Evolutionary conservation across 108 stramenopile genomes (phyloP).

Genomic region (Schizochytrium sp.): DNA sequence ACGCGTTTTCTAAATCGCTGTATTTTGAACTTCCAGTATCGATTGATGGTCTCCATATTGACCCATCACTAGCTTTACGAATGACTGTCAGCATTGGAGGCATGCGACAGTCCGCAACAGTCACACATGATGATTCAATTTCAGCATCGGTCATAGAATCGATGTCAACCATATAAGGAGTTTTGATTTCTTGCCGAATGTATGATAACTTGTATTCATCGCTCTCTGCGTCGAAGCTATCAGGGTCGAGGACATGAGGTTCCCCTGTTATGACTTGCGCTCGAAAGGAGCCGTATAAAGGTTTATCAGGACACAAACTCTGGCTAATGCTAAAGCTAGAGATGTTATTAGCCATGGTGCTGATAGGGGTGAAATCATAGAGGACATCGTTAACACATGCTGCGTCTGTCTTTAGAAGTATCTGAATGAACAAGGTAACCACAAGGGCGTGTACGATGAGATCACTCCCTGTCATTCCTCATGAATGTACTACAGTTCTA

Average conservation of each 20-base stretch:
- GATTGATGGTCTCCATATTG: not conserved
- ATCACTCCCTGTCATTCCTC: too few species aligned
- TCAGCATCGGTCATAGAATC: not conserved
- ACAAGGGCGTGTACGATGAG: too few species aligned
- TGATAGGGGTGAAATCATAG: not conserved
- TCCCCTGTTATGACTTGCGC: not conserved
- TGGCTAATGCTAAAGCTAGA: not conserved
- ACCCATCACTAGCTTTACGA: not conserved
- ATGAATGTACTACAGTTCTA: too few species aligned
- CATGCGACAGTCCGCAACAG: not conserved
- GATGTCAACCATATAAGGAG: not conserved
- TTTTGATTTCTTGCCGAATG: not conserved
- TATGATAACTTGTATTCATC: not conserved
- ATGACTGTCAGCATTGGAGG: not conserved
- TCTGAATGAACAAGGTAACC: too few species aligned
- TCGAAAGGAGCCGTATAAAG: not conserved
- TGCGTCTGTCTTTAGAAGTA: too few species aligned
- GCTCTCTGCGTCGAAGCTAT: not conserved
- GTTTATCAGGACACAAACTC: not conserved
- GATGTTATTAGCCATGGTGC: not conserved
- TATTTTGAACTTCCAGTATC: not conserved
- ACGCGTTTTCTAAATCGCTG: not conserved
- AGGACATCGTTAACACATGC: slow-evolving; percentile 21
- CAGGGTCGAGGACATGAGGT: not conserved
- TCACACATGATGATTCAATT: not conserved